A percentile compares a stretch with the other conserved stretches of the same genome.
Evolutionary conservation across 78 protist species (phyloP).

Genomic region (Tieghemostelium lacteum): DNA sequence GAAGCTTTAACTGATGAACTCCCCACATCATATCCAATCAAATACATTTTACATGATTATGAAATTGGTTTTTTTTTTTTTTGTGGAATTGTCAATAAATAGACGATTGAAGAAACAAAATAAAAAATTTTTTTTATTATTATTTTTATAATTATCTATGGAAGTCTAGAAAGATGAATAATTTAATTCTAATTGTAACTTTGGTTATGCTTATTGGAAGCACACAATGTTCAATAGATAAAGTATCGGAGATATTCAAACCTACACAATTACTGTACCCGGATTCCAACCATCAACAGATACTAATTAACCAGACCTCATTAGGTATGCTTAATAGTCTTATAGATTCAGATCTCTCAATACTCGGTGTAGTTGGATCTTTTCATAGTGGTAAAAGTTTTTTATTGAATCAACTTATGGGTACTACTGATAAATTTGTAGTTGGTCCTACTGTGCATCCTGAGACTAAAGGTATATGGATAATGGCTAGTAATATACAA

Average conservation of each 20-base stretch:
- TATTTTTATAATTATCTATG: too few species aligned
- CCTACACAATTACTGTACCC: constrained; percentile 61
- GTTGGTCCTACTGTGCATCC: constrained; percentile 60
- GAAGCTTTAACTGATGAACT: neutral
- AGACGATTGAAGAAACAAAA: too few species aligned
- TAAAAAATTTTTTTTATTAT: too few species aligned
- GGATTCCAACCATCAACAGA: constrained; percentile 20
- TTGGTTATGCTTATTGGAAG: too few species aligned
- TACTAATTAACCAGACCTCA: constrained; percentile 32
- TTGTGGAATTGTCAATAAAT: too few species aligned
- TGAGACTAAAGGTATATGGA: constrained; percentile 65
- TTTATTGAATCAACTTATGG: constrained; percentile 42
- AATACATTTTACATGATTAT: too few species aligned
- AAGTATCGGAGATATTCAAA: constrained; percentile 1
- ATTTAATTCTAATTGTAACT: too few species aligned
- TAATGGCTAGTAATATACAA: constrained; percentile 23
- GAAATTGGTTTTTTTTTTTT: too few species aligned
- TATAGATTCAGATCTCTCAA: constrained; percentile 8
- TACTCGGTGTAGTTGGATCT: constrained; percentile 56
- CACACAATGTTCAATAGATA: neutral
- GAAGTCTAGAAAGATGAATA: too few species aligned
- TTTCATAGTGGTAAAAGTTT: constrained; percentile 69
- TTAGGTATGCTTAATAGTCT: constrained; percentile 13
- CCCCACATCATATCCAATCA: neutral
- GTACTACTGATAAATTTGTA: constrained; percentile 39